Conservation (phyloP, 148 eudicot genomes). For the Nepenthes gracilis region DNA sequence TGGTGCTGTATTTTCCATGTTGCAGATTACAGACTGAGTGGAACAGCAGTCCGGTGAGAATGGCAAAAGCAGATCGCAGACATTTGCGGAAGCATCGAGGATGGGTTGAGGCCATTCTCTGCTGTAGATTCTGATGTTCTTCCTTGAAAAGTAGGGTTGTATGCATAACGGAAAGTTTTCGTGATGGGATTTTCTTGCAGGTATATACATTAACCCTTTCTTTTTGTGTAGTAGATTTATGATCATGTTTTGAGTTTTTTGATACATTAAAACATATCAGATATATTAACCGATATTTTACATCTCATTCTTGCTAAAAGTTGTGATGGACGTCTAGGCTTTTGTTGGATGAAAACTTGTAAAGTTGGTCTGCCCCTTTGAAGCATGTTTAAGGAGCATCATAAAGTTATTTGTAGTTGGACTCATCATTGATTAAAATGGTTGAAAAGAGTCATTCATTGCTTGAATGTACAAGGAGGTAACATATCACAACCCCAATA, state of each 20-base stretch:
- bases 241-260: not conserved
- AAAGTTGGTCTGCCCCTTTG: too few relatives aligned
- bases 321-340: too few relatives aligned
- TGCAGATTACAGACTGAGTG: conserved; percentile 76
- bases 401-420: too few relatives aligned
- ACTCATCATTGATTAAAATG: too few relatives aligned
- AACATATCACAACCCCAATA: too few relatives aligned
- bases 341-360: too few relatives aligned
- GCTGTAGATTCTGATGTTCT: conserved; percentile 68
- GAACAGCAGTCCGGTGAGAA: conserved; percentile 90
- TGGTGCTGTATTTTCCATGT: not conserved
- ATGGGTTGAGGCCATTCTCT: conserved; percentile 62
- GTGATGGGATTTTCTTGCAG: not conserved
- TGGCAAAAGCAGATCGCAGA: conserved; percentile 78
- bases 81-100: conserved; percentile 41
- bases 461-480: too few relatives aligned
- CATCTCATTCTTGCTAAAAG: too few relatives aligned
- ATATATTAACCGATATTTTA: too few relatives aligned
- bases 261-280: too few relatives aligned
- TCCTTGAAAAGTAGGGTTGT: not conserved
- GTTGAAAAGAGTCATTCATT: too few relatives aligned
- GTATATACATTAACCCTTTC: not conserved
- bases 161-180: not conserved
- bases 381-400: too few relatives aligned
- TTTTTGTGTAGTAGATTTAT: not conserved